phyloP scores from a whole-genome alignment of 768 basidiomycete species.

The Tricholomella constricta region DNA sequence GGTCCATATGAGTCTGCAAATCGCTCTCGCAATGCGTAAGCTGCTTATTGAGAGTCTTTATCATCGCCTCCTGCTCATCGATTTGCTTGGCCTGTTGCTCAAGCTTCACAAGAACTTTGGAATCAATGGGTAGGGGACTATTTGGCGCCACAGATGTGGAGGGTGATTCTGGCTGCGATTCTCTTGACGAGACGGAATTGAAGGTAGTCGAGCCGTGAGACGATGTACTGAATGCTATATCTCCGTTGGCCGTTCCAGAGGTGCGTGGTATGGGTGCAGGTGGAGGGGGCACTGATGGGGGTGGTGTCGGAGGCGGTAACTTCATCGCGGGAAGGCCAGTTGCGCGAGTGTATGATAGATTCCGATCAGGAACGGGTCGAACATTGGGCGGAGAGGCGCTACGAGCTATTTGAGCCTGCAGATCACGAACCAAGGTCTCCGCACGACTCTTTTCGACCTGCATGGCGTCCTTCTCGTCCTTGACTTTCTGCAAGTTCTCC shows the following conservation, averaged over 20 bases:
- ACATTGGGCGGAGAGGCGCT: conserved; percentile 58
- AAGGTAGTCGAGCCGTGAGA: conserved; percentile 55
- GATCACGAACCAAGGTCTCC: conserved; percentile 70
- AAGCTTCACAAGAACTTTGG: conserved; percentile 57
- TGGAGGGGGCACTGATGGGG: conserved; percentile 84
- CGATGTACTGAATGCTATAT: conserved; percentile 57
- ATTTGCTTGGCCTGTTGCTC: conserved; percentile 77
- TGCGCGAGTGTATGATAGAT: conserved; percentile 54
- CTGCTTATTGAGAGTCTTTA: conserved; percentile 93
- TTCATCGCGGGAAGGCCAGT: conserved; percentile 69
- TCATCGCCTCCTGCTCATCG: conserved; percentile 87
- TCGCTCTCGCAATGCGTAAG: conserved; percentile 91
- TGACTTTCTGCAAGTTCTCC: conserved; percentile 73
- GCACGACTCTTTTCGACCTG: conserved; percentile 72
- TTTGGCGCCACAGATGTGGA: conserved; percentile 55
- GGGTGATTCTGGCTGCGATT: conserved; percentile 71
- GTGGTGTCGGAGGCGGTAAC: conserved; percentile 85
- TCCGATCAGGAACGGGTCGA: conserved; percentile 54
- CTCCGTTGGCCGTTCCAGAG: conserved; percentile 40
- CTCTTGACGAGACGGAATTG: conserved; percentile 60
- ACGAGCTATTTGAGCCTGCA: conserved; percentile 72
- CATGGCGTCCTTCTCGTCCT: conserved; percentile 80
- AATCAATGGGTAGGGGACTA: conserved; percentile 45
- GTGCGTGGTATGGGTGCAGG: conserved; percentile 76
- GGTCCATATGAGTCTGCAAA: conserved; percentile 88